Base-by-base conservation (phyloP, 116 monocot species). In the Zostera marina region DNA sequence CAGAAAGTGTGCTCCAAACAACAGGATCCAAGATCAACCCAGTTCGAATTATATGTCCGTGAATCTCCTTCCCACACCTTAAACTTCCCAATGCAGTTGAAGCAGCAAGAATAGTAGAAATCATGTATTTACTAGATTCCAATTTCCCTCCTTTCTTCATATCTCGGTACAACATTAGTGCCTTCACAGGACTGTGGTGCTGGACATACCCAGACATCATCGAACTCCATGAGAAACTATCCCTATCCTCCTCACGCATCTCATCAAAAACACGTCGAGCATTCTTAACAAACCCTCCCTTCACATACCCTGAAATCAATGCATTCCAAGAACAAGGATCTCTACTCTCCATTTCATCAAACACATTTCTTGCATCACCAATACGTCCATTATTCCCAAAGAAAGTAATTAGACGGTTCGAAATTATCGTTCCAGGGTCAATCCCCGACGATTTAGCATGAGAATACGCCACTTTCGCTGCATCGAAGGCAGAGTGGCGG, bases 221-320 rank as follows among this genome's bases (percentile, higher is more conserved):
- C 20, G 89, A 61, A 68, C 80, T 85, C 90, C 85, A 98, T 6
- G 85, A 90, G 79, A 89, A 80, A 62, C 79, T 74, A 42, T 89
- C 90, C 52, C 59, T 69, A 24, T 78, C 83, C 44, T 56, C 54
- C 0, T 20, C 44, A 10, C 68, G 71, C 79, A 96, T 85, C 44
- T n/a, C 19, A 8, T 82, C 76, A 45, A 96, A 96, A 10, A 93
- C 54, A 0, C 48, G 21, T 0, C 74, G 72, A 9, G 88, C 74
- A 15, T 70, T 47, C n/a, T 53, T 52, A 26, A 82, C 54, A 19
- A 74, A 38, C 24, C 77, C 72, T 19, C 60, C 54, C 47, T 47
- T 41, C 66, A 77, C 64, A 58, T 79, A 84, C 16, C 67, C 69
- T 0, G 71, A 49, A 23, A 85, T 73, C 58, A 77, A 40, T 25